Conservation (phyloP, 2,329 filamentous ascomycete genomes). For the Torrubiella hemipterigena region DNA sequence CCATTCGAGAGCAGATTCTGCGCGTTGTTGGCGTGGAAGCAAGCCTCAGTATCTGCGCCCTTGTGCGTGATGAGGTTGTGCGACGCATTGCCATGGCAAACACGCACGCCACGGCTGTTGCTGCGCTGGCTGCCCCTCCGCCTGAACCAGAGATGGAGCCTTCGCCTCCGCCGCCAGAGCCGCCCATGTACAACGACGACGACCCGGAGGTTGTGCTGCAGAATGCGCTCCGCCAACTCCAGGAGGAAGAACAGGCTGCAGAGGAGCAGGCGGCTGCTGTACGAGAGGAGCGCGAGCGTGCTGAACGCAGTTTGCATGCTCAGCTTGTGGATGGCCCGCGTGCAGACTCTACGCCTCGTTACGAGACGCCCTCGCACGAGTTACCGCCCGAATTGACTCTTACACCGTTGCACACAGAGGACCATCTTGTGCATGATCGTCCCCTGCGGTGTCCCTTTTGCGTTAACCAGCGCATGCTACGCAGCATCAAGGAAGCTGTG, state of each 20-base stretch:
- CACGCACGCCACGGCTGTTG: constrained; percentile 10
- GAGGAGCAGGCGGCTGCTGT: constrained; percentile 44
- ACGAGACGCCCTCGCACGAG: constrained; percentile 21
- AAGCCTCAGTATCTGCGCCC: constrained; percentile 38
- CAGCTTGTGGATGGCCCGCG: constrained; percentile 20
- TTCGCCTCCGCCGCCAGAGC: constrained; percentile 18
- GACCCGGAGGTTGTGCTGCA: constrained; percentile 47
- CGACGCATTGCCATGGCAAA: constrained; percentile 23
- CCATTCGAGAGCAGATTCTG: constrained; percentile 45
- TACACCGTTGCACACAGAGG: constrained; percentile 41
- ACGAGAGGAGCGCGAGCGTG: constrained; percentile 38
- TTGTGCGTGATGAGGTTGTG: constrained; percentile 46
- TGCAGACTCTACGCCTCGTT: constrained; percentile 18
- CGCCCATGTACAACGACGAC: constrained; percentile 34
- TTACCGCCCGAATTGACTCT: constrained; percentile 32
- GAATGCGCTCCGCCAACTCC: constrained; percentile 45
- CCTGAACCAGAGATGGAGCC: constrained; percentile 12
- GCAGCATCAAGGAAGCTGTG: constrained; percentile 48
- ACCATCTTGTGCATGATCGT: constrained; percentile 31
- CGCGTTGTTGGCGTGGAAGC: constrained; percentile 44
- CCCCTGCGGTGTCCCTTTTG: constrained; percentile 49
- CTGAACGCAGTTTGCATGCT: constrained; percentile 23
- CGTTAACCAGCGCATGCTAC: constrained; percentile 48
- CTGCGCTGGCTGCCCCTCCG: constrained; percentile 13
- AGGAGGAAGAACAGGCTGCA: constrained; percentile 46